Evolutionary conservation across 148 eudicot genomes (phyloP).

Genomic region (Beta vulgaris): DNA sequence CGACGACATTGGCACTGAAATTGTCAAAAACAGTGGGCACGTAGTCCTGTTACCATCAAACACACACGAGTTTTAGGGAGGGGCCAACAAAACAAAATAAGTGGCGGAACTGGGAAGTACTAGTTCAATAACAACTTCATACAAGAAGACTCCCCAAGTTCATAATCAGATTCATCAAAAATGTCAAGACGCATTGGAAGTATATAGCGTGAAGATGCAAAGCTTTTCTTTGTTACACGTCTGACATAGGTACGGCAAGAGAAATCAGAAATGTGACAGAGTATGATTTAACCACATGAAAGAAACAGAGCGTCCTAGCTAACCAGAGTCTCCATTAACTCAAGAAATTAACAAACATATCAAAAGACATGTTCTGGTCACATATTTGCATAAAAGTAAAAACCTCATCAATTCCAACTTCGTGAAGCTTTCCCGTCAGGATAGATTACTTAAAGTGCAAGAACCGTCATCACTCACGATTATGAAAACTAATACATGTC

Average conservation of each 20-base stretch:
- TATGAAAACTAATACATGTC: background rate
- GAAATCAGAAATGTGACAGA: background rate
- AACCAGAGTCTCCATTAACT: background rate
- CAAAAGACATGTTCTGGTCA: background rate
- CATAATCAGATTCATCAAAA: background rate
- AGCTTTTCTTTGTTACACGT: background rate
- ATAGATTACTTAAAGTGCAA: background rate
- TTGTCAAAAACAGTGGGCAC: conserved; percentile 98
- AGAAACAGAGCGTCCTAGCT: background rate
- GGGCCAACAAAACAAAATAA: background rate
- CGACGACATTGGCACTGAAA: conserved; percentile 98
- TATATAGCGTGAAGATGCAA: background rate
- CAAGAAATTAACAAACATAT: background rate
- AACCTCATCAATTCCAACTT: background rate
- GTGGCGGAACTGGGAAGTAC: background rate
- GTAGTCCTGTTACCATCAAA: conserved; percentile 67
- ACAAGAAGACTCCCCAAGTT: background rate
- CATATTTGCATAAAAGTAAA: background rate
- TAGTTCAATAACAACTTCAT: background rate
- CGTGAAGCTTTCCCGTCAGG: too few species aligned
- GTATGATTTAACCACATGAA: background rate
- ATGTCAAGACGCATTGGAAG: background rate
- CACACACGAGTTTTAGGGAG: background rate
- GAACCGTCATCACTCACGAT: too few species aligned
- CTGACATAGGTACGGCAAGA: background rate